phyloP scores from a whole-genome alignment of 2,329 filamentous ascomycete species.

The Didymella sp. region DNA sequence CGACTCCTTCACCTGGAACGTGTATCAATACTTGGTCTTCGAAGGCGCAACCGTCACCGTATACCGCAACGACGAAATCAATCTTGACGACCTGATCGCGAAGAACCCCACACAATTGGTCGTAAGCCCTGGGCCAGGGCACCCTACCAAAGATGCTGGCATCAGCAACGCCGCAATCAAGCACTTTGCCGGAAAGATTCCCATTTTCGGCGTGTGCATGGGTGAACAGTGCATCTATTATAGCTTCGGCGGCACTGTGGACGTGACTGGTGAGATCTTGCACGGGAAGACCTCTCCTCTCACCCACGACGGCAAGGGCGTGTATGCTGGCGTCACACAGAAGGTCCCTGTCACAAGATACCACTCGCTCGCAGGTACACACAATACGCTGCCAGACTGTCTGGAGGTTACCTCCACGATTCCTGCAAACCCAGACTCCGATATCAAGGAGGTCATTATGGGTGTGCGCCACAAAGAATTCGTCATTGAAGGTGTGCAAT shows the following conservation, averaged over 20 bases:
- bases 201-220: conserved; percentile 98
- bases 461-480: conserved; percentile 92
- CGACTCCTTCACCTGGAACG: conserved; percentile 99
- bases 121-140: conserved; percentile 92
- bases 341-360: conserved; percentile 90
- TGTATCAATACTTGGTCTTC: conserved; percentile 97
- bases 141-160: conserved; percentile 89
- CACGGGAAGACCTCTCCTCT: conserved; percentile 96
- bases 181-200: conserved; percentile 92
- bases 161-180: conserved; percentile 91
- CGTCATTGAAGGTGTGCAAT: conserved; percentile 94
- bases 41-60: conserved; percentile 92
- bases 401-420: conserved; percentile 94
- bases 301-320: conserved; percentile 88
- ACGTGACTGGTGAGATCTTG: conserved; percentile 92
- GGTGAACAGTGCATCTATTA: conserved; percentile 98
- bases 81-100: conserved; percentile 79
- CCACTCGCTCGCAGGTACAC: conserved; percentile 92
- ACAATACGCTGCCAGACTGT: conserved; percentile 81
- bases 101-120: conserved; percentile 92
- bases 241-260: conserved; percentile 88
- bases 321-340: conserved; percentile 82
- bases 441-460: conserved; percentile 89
- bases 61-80: conserved; percentile 89
- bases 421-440: conserved; percentile 69